Evolutionary conservation across 2,329 filamentous ascomycete species (phyloP).

Genomic region (Waltergamsia citrina): DNA sequence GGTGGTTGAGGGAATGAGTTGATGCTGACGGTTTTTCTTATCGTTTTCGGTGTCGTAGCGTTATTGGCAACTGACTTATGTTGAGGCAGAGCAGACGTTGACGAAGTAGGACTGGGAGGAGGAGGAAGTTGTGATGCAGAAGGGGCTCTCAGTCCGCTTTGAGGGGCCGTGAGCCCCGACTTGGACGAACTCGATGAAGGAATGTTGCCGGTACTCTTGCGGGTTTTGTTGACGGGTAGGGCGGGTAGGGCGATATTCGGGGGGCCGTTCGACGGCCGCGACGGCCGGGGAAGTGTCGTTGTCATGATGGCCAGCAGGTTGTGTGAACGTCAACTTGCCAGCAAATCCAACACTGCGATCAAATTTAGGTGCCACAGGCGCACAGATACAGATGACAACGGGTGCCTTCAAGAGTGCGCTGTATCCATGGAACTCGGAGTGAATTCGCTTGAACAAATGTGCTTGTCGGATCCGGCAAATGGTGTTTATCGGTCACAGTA

Average conservation of each 20-base stretch:
- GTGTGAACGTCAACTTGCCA: too few relatives aligned
- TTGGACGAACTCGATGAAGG: conserved; percentile 26
- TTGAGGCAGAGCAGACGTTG: conserved; percentile 44
- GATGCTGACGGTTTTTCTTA: conserved; percentile 87
- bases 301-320: conserved; percentile 8
- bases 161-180: conserved; percentile 38
- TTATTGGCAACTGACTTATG: conserved; percentile 47
- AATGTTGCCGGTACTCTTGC: conserved; percentile 51
- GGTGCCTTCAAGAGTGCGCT: too few relatives aligned
- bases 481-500: too few relatives aligned
- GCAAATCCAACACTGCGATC: too few relatives aligned
- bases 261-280: conserved; percentile 59
- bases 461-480: too few relatives aligned
- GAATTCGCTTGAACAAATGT: too few relatives aligned
- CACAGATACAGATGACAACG: too few relatives aligned
- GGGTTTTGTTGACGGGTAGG: conserved; percentile 62
- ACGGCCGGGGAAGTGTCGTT: conserved; percentile 56
- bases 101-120: conserved; percentile 37
- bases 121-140: conserved; percentile 44
- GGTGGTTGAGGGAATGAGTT: conserved; percentile 90
- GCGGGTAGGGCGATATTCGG: conserved; percentile 65
- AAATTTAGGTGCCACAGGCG: too few relatives aligned
- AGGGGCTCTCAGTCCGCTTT: conserved; percentile 48
- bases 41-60: conserved; percentile 39
- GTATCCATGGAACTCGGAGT: too few relatives aligned